phyloP scores from a whole-genome alignment of 768 basidiomycete species.

The Mrakia hoshinonis region DNA sequence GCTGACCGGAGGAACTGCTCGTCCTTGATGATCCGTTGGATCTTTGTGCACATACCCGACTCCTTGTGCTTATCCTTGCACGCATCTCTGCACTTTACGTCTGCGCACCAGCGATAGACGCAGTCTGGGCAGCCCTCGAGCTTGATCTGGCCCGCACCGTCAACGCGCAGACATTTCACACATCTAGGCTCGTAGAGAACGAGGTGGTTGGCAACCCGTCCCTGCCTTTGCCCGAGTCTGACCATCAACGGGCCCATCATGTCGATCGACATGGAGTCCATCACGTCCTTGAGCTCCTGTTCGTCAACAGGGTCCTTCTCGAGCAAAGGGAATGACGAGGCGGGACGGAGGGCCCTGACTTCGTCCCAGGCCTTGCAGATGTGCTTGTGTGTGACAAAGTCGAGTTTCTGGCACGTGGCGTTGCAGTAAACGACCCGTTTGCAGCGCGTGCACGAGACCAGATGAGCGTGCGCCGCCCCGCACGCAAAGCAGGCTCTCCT shows the following conservation, averaged over 20 bases:
- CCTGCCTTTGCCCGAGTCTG: background rate
- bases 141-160: background rate
- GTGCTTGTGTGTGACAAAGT: background rate
- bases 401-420: background rate
- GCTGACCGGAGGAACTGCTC: background rate
- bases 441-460: background rate
- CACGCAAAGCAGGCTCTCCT: background rate
- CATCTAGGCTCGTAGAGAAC: background rate
- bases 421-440: background rate
- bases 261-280: background rate
- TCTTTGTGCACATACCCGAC: background rate
- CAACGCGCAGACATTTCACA: background rate
- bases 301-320: background rate
- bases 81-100: background rate
- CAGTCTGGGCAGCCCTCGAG: background rate
- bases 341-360: background rate
- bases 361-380: background rate
- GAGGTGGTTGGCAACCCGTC: background rate
- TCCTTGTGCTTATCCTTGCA: background rate
- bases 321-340: background rate
- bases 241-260: conserved; percentile 7
- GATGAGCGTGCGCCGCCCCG: background rate
- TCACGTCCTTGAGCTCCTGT: background rate
- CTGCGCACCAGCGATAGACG: background rate
- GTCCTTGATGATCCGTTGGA: background rate